These are phyloP conservation scores for Schizophyllum commune DNA, from an alignment of 1,284 basidiomycete species.

Conservation along the genomic window DNA sequence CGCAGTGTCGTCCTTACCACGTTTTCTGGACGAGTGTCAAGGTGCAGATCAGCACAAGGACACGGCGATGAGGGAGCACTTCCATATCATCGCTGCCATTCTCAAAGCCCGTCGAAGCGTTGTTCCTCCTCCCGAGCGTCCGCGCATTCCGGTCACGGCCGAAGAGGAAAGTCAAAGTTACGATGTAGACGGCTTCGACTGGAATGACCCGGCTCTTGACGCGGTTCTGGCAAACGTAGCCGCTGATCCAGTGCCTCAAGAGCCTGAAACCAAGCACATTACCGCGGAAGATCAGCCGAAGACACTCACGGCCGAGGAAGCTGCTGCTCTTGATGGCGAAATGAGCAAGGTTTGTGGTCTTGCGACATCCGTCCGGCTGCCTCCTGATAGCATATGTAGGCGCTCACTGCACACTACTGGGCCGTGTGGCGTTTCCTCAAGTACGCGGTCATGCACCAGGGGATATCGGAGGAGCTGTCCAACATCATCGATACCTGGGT, in stretches of 20 bases:
- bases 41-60: conserved; percentile 39
- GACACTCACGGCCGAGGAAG: conserved; percentile 10
- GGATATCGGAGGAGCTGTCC: too few relatives aligned
- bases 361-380: too few relatives aligned
- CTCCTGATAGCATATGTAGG: too few relatives aligned
- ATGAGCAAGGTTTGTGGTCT: too few relatives aligned
- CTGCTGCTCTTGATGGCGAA: conserved; percentile 2
- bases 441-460: too few relatives aligned
- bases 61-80: conserved; percentile 51
- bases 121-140: conserved; percentile 39
- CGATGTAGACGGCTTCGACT: conserved; percentile 58
- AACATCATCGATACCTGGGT: too few relatives aligned
- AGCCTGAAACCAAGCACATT: too few relatives aligned
- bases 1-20: background rate
- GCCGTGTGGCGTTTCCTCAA: too few relatives aligned
- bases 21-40: conserved; percentile 15
- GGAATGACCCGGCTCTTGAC: conserved; percentile 52
- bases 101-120: conserved; percentile 50
- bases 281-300: conserved; percentile 7
- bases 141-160: conserved; percentile 18
- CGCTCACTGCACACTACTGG: too few relatives aligned
- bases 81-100: conserved; percentile 25
- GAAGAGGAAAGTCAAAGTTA: conserved; percentile 55
- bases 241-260: too few relatives aligned
- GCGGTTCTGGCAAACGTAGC: conserved; percentile 37